Evolutionary conservation across 768 basidiomycete genomes (phyloP).

Genomic region (Xerocomus spinulosus): DNA sequence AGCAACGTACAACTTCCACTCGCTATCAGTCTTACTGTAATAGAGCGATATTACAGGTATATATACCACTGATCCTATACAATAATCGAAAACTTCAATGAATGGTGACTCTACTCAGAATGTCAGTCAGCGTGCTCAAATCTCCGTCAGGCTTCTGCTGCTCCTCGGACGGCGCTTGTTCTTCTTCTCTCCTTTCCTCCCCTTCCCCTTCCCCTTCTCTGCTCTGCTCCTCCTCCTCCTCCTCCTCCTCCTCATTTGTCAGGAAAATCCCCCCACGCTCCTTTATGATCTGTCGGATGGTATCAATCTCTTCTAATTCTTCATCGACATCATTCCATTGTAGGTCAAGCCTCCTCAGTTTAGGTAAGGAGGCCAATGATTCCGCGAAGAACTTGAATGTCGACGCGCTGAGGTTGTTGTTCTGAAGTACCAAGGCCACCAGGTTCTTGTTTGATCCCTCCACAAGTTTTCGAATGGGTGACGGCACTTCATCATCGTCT

Average conservation of each 20-base stretch:
- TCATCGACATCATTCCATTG: conserved; percentile 91
- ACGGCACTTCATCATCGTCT: conserved; percentile 73
- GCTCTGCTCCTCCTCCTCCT: conserved; percentile 60
- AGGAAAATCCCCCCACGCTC: conserved; percentile 64
- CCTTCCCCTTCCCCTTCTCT: conserved; percentile 40
- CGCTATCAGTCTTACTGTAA: no score
- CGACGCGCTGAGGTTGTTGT: conserved; percentile 78
- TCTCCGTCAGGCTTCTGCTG: conserved; percentile 30
- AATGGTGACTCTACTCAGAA: conserved; percentile 62
- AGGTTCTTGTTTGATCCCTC: conserved; percentile 72
- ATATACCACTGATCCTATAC: conserved; percentile 6
- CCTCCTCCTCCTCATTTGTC: conserved; percentile 69
- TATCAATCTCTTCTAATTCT: conserved; percentile 52
- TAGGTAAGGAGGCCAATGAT: conserved; percentile 57
- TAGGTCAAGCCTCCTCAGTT: conserved; percentile 68
- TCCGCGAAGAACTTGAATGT: conserved; percentile 65
- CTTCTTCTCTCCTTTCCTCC: conserved; percentile 26
- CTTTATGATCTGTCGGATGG: conserved; percentile 51
- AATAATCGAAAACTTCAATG: conserved; percentile 20
- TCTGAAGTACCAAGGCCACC: conserved; percentile 77
- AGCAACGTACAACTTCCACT: no score
- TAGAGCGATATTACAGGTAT: conserved; percentile 22
- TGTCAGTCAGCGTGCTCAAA: conserved; percentile 58
- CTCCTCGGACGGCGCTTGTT: conserved; percentile 21
- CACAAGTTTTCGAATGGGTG: conserved; percentile 55